Conservation (phyloP, 2,329 filamentous ascomycete species). For the Xylariales sp. region DNA sequence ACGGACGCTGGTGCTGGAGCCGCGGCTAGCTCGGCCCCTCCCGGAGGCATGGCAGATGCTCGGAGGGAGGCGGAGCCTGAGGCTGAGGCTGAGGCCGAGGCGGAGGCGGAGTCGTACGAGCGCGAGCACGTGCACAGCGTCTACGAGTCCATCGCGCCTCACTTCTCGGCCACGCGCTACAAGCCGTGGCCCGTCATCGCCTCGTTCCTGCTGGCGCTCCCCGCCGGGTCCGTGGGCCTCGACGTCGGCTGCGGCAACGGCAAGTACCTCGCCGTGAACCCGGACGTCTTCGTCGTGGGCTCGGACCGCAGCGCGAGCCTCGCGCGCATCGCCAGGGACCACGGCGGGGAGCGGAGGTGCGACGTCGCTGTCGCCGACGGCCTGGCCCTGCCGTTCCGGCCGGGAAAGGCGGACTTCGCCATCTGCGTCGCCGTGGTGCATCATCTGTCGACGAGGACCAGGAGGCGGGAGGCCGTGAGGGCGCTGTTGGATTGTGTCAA, state of each 20-base stretch:
- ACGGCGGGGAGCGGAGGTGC: constrained; percentile 40
- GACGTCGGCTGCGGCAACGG: constrained; percentile 97
- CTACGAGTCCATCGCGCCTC: constrained; percentile 80
- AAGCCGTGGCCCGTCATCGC: constrained; percentile 92
- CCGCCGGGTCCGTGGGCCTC: constrained; percentile 71
- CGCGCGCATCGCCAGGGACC: constrained; percentile 42
- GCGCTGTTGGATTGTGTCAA: constrained; percentile 65
- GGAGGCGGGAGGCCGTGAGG: constrained; percentile 68
- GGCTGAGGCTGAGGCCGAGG: too few relatives aligned
- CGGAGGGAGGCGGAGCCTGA: constrained; percentile 18
- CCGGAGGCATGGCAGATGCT: not conserved
- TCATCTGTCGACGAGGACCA: constrained; percentile 74
- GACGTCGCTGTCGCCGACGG: constrained; percentile 76
- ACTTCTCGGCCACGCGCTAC: constrained; percentile 76
- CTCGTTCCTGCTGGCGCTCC: constrained; percentile 63
- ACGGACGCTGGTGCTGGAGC: not conserved
- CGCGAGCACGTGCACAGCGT: constrained; percentile 83
- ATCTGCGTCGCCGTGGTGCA: constrained; percentile 94
- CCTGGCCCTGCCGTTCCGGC: constrained; percentile 74
- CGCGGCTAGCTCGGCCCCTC: constrained; percentile 1
- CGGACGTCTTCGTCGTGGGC: constrained; percentile 71
- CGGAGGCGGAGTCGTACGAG: constrained; percentile 62
- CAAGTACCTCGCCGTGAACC: constrained; percentile 84
- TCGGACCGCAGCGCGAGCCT: constrained; percentile 71
- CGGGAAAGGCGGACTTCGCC: constrained; percentile 64